Percentiles rank a stretch among this genome's conserved stretches.
These are phyloP conservation scores for Mentha longifolia DNA, from an alignment of 257 asterid species.

Conservation along the genomic window DNA sequence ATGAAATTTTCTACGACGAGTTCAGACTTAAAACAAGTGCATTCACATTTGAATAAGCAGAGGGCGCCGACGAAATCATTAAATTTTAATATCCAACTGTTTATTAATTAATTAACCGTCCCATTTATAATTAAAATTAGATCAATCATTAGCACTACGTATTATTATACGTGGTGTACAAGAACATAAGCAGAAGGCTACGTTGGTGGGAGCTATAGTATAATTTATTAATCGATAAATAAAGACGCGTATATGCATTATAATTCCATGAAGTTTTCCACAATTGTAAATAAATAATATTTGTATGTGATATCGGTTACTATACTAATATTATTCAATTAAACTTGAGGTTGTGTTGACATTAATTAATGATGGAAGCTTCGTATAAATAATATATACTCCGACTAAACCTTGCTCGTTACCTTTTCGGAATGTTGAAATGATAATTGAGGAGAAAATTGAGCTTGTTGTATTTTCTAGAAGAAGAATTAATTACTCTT, in stretches of 20 bases:
- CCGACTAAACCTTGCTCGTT: background rate
- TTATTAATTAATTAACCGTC: background rate
- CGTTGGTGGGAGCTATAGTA: background rate
- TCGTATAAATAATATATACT: background rate
- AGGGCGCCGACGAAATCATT: constrained; percentile 34
- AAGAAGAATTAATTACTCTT: background rate
- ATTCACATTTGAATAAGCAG: constrained; percentile 31
- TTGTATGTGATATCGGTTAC: background rate
- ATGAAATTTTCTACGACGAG: constrained; percentile 15
- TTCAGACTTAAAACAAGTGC: constrained; percentile 28
- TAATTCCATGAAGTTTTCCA: background rate
- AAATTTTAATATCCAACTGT: constrained; percentile 1
- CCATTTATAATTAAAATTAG: background rate
- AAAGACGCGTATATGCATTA: constrained; percentile 26
- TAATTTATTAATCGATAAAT: background rate
- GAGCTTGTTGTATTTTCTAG: background rate
- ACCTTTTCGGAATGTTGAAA: background rate
- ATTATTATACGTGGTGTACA: constrained; percentile 16
- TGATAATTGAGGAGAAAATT: background rate
- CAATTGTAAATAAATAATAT: background rate
- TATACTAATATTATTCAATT: background rate
- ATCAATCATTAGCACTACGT: constrained; percentile 35
- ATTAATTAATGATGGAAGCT: background rate
- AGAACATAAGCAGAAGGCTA: constrained; percentile 1
- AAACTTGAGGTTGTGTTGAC: background rate